Evolutionary conservation across 2,329 filamentous ascomycete genomes (phyloP).

Genomic region (Neonectria neomacrospora): DNA sequence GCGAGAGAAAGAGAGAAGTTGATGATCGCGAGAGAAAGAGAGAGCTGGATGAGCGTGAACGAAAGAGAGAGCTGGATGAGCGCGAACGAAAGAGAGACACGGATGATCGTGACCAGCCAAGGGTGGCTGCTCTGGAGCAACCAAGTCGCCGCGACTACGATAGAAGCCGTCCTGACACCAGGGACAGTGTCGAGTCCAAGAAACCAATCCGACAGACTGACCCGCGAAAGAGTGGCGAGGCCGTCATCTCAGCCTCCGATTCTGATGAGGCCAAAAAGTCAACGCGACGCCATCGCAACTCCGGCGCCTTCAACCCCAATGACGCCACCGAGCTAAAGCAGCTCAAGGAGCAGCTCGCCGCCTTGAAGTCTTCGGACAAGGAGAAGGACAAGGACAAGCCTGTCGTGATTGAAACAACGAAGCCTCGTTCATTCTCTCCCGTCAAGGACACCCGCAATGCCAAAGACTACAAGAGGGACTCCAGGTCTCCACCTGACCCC

Average conservation of each 20-base stretch:
- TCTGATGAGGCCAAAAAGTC: conserved; percentile 56
- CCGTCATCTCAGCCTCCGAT: conserved; percentile 49
- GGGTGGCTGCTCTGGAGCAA: conserved; percentile 30
- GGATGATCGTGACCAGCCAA: conserved; percentile 34
- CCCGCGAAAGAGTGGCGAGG: conserved; percentile 51
- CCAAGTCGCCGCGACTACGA: conserved; percentile 38
- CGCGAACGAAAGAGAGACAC: conserved; percentile 30
- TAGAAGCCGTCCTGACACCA: conserved; percentile 27
- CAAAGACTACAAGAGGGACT: conserved; percentile 26
- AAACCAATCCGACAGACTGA: conserved; percentile 54
- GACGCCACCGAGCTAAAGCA: conserved; percentile 61
- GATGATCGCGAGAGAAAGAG: too few species aligned
- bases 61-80: too few species aligned
- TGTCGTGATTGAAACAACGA: conserved; percentile 40
- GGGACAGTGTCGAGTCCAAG: conserved; percentile 29
- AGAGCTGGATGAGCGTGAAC: too few species aligned
- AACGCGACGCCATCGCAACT: conserved; percentile 52
- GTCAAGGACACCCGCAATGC: conserved; percentile 14
- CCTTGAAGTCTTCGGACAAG: conserved; percentile 48
- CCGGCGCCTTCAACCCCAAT: conserved; percentile 63
- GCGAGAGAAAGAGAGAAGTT: neutral
- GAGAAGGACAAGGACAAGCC: conserved; percentile 40
- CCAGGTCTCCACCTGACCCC: conserved; percentile 5
- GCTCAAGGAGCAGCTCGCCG: conserved; percentile 62
- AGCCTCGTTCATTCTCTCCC: conserved; percentile 39